Conservation (phyloP, 129 eudicot genomes). For the Flaveria robusta region DNA sequence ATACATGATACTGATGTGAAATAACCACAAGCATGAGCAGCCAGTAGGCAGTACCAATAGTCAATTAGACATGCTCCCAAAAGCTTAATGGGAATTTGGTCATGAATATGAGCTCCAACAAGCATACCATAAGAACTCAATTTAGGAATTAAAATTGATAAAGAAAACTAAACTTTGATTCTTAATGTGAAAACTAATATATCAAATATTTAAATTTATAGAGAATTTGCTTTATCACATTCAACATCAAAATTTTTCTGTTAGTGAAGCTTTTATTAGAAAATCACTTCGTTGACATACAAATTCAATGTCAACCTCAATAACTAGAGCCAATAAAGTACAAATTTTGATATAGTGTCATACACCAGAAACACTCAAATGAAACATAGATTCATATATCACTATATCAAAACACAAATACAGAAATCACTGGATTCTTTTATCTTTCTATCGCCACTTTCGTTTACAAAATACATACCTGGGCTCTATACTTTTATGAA, state of each 20-base stretch:
- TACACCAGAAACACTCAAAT: not conserved
- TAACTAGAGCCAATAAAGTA: too few relatives aligned
- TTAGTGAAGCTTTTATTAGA: too few relatives aligned
- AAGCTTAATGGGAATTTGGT: too few relatives aligned
- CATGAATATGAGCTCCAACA: too few relatives aligned
- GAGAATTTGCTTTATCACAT: too few relatives aligned
- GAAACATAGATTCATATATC: constrained; percentile 10
- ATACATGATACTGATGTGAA: not conserved
- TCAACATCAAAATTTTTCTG: too few relatives aligned
- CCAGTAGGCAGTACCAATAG: not conserved
- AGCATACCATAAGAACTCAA: not conserved
- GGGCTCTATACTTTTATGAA: constrained; percentile 57
- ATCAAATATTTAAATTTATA: too few relatives aligned
- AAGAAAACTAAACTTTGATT: not conserved
- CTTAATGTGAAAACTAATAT: not conserved
- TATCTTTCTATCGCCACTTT: not conserved
- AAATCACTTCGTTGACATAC: not conserved
- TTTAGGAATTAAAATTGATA: not conserved
- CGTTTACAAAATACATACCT: constrained; percentile 38
- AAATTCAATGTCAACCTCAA: not conserved
- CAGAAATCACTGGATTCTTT: not conserved
- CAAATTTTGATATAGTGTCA: not conserved
- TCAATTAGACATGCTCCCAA: not conserved
- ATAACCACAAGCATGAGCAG: not conserved
- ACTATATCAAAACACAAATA: not conserved